Base-by-base conservation (phyloP, 179 eudicot species). In the Patellifolia procumbens region DNA sequence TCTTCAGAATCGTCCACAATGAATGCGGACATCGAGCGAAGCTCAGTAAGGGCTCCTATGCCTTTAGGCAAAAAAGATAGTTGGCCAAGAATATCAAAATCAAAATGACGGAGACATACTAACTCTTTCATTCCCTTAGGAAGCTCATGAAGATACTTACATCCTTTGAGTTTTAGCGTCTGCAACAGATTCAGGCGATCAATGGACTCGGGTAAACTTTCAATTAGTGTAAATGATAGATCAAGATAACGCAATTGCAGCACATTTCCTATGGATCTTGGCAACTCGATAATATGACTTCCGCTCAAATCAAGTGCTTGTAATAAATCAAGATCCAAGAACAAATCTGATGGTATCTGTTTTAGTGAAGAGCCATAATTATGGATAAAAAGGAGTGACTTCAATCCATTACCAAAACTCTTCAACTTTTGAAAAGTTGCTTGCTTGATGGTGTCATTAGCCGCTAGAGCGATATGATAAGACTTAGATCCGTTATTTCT, bases 101-200 rank as follows among this genome's bases (percentile, higher is more conserved):
- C 26, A 10, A 76, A 26, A 69, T 76, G 74, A 22, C 79, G 74
- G 31, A 76, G 68, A 5, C 51, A 29, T 60, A 32, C 7, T 7
- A 76, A 55, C 31, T 69, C 42, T 22, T 58, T 58, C n/a, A 59
- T 68, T 4, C 68, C 74, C 69, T 68, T 45, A 31, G 79, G 79
- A 26, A 68, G 74, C 65, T 24, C 32, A n/a, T 13, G 45, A 7
- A 76, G 59, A 32, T 59, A 34, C 24, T 35, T 58, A 45, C 79
- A 76, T 35, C 56, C 73, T 42, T 26, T 42, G 39, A 76, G 79
- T 7, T 43, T 76, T 7, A 76, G n/a, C 0, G 73, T 67, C 28
- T 76, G 79, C 39, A 76, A 46, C 11, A 55, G n/a, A 9, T 16
- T 28, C 10, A 76, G 60, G 19, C 52, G 49, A 39, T 46, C 19